A percentile compares a stretch with the other conserved stretches of the same genome.
These are phyloP conservation scores for Aciculoconidium aculeatum DNA, from an alignment of 805 yeast genomes.

Conservation along the genomic window DNA sequence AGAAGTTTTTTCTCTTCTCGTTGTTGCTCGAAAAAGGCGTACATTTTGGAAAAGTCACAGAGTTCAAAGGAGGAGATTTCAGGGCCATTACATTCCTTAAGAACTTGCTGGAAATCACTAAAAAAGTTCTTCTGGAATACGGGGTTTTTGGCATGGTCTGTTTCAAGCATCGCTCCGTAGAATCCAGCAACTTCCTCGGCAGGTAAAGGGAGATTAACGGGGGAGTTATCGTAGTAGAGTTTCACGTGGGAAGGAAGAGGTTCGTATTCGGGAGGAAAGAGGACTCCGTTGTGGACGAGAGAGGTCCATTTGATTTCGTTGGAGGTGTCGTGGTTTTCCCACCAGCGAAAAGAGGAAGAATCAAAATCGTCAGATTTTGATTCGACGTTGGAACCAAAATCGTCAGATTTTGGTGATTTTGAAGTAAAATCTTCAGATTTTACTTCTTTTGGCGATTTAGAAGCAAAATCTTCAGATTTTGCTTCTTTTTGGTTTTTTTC, in stretches of 20 bases:
- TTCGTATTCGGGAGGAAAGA: slow-evolving; percentile 89
- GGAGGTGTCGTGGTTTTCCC: slow-evolving; percentile 83
- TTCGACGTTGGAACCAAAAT: slow-evolving; percentile 17
- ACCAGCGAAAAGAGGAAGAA: slow-evolving; percentile 58
- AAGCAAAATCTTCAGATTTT: slow-evolving; percentile 14
- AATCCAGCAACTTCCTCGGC: slow-evolving; percentile 98
- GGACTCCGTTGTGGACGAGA: slow-evolving; percentile 82
- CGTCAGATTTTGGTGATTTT: neutral
- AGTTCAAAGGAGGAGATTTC: slow-evolving; percentile 49
- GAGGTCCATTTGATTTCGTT: slow-evolving; percentile 83
- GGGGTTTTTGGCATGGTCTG: slow-evolving; percentile 86
- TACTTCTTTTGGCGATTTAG: too few species aligned
- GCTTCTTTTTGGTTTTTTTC: slow-evolving; percentile 9
- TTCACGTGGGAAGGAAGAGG: slow-evolving; percentile 77
- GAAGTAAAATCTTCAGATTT: too few species aligned
- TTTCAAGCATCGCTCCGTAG: slow-evolving; percentile 79
- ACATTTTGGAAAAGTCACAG: slow-evolving; percentile 76
- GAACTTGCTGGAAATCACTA: slow-evolving; percentile 62
- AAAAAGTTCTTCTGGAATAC: slow-evolving; percentile 85
- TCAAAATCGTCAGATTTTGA: slow-evolving; percentile 51
- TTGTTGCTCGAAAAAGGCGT: slow-evolving; percentile 59
- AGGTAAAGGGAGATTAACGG: slow-evolving; percentile 65
- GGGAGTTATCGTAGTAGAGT: slow-evolving; percentile 67
- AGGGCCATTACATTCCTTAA: slow-evolving; percentile 63
- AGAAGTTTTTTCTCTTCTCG: slow-evolving; percentile 68